A percentile compares a stretch with the other conserved stretches of the same genome.
Evolutionary conservation across 352 stramenopile genomes (phyloP).

Genomic region (Phytophthora pisi): DNA sequence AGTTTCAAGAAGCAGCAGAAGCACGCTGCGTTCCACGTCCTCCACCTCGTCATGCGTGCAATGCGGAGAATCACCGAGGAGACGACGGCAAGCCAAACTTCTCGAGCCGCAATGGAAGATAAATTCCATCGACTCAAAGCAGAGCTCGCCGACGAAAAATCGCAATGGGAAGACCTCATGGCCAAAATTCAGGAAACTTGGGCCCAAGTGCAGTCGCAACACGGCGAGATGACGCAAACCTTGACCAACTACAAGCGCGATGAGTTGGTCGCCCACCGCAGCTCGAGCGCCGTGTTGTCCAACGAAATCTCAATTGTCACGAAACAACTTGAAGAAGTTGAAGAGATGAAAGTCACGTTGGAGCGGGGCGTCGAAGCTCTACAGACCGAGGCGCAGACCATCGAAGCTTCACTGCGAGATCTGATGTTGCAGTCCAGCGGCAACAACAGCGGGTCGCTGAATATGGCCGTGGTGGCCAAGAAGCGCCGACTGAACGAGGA

Average conservation of each 20-base stretch:
- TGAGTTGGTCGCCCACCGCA: constrained; percentile 76
- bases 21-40: constrained; percentile 54
- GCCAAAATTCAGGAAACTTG: constrained; percentile 39
- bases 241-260: constrained; percentile 86
- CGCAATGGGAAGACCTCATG: constrained; percentile 37
- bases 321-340: constrained; percentile 81
- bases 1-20: constrained; percentile 64
- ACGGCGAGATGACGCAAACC: constrained; percentile 69
- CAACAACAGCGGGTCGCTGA: constrained; percentile 34
- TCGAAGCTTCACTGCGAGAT: constrained; percentile 63
- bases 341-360: constrained; percentile 57
- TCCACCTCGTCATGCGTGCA: constrained; percentile 51
- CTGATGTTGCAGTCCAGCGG: constrained; percentile 56
- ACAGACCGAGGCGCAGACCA: constrained; percentile 58
- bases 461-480: constrained; percentile 71
- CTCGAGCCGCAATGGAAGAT: constrained; percentile 23
- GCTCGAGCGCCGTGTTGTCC: constrained; percentile 67
- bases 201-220: constrained; percentile 42
- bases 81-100: constrained; percentile 20
- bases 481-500: constrained; percentile 86
- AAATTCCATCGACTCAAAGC: constrained; percentile 20
- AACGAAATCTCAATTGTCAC: constrained; percentile 77
- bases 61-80: constrained; percentile 41
- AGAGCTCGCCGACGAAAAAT: constrained; percentile 34
- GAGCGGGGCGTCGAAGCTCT: constrained; percentile 66